Conservation (phyloP, 2,329 filamentous ascomycete species). For the Fusarium euwallaceae region DNA sequence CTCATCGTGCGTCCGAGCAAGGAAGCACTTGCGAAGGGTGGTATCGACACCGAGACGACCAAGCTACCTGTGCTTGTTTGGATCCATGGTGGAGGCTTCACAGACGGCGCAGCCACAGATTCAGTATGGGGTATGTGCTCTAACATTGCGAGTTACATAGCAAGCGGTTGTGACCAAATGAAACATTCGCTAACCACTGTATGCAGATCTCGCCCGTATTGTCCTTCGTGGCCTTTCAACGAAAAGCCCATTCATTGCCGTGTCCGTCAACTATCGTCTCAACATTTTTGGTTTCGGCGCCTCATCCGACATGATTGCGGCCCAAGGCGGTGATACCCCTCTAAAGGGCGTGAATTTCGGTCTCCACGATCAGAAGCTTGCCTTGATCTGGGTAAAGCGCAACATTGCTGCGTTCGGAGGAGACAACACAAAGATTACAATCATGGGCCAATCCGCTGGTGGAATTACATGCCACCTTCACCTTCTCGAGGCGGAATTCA, state of each 20-base stretch:
- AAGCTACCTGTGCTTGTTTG: neutral
- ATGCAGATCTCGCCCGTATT: neutral
- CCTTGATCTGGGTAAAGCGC: neutral
- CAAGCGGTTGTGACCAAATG: neutral
- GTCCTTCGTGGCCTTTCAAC: neutral
- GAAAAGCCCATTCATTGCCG: neutral
- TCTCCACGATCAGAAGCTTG: neutral
- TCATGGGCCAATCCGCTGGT: neutral
- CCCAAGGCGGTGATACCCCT: neutral
- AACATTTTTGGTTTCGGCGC: neutral
- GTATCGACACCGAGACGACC: neutral
- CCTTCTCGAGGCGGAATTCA: neutral
- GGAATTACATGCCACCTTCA: neutral
- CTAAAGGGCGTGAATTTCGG: neutral
- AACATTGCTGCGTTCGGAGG: neutral
- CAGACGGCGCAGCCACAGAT: neutral
- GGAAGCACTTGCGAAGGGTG: neutral
- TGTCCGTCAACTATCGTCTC: neutral
- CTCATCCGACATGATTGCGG: neutral
- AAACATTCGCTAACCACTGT: neutral
- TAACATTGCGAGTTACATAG: neutral
- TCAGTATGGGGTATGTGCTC: neutral
- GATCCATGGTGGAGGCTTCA: neutral
- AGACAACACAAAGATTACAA: neutral
- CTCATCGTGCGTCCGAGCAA: neutral